phyloP scores from a whole-genome alignment of 345 rosid genomes.

The Eucalyptus pauciflora region DNA sequence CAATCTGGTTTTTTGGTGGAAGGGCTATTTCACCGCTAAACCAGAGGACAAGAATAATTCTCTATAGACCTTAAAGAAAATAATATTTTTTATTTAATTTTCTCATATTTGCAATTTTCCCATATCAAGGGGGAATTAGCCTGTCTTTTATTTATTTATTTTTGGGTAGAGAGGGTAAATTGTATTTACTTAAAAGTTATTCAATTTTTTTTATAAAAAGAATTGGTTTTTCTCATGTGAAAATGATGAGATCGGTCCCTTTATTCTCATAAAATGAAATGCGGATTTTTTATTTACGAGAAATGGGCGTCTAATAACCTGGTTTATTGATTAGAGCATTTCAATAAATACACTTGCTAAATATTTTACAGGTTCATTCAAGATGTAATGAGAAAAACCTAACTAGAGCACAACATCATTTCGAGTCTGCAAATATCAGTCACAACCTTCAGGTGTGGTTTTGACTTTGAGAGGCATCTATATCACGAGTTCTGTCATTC shows the following conservation, averaged over 20 bases:
- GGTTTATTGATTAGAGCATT: background rate
- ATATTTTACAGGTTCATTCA: background rate
- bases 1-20: background rate
- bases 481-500: background rate
- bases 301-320: background rate
- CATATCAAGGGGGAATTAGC: background rate
- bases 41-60: background rate
- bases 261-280: background rate
- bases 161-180: background rate
- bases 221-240: background rate
- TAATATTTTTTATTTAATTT: background rate
- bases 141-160: background rate
- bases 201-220: background rate
- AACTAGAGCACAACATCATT: background rate
- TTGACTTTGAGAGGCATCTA: background rate
- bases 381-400: background rate
- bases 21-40: background rate
- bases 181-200: background rate
- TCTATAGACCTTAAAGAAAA: background rate
- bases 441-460: background rate
- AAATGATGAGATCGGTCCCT: background rate
- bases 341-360: background rate
- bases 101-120: background rate
- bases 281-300: background rate
- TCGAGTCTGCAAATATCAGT: background rate